These are phyloP conservation scores for Cladobotryum protrusum DNA, from an alignment of 2,329 filamentous ascomycete genomes.

Conservation along the genomic window DNA sequence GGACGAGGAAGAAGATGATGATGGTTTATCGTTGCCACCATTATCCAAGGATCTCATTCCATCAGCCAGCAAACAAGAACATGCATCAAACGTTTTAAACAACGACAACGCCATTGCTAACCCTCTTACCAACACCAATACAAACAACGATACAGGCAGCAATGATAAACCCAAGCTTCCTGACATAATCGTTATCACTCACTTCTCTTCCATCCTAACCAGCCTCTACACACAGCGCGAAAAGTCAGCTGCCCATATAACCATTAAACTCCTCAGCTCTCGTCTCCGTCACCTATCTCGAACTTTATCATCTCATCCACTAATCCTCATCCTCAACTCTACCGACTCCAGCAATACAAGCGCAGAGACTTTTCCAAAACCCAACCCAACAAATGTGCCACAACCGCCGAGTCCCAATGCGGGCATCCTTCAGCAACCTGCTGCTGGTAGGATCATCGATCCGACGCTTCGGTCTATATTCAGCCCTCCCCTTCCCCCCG, in stretches of 20 bases:
- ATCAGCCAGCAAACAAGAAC: background rate
- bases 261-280: constrained; percentile 41
- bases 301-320: constrained; percentile 33
- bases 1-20: constrained; percentile 13
- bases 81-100: background rate
- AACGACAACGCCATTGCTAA: background rate
- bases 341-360: constrained; percentile 23
- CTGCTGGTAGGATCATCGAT: constrained; percentile 22
- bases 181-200: constrained; percentile 46
- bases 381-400: background rate
- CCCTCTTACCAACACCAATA: background rate
- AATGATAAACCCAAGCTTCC: background rate
- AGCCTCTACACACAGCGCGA: constrained; percentile 46
- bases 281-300: constrained; percentile 41
- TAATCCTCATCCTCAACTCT: constrained; percentile 51
- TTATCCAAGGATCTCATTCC: constrained; percentile 6
- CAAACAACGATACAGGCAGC: background rate
- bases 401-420: background rate
- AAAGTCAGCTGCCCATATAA: constrained; percentile 40
- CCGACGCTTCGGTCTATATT: constrained; percentile 47
- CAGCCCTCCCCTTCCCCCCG: constrained; percentile 25
- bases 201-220: constrained; percentile 46
- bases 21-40: background rate
- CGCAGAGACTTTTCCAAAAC: constrained; percentile 2
- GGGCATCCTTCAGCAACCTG: background rate